A percentile compares a stretch with the other conserved stretches of the same genome.
Evolutionary conservation across 176 grass and related monocot genomes (phyloP).

Genomic region (Oryza coarctata): DNA sequence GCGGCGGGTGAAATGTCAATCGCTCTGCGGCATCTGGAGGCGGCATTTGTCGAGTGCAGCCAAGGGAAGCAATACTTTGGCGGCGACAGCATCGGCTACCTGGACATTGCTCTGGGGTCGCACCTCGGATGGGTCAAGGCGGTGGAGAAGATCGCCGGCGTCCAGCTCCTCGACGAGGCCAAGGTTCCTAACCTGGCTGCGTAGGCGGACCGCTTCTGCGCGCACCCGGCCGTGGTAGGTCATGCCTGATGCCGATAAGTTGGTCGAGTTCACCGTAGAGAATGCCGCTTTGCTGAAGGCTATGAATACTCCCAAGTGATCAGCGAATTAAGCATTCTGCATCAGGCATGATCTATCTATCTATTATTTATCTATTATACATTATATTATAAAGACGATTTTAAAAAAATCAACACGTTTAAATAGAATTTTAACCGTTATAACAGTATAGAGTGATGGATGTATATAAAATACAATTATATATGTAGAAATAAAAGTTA

Average conservation of each 20-base stretch:
- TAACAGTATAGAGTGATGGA: no score
- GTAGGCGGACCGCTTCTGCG: conserved; percentile 48
- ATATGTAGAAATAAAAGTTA: no score
- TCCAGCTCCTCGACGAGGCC: conserved; percentile 37
- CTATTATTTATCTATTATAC: no score
- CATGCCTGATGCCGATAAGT: conserved; percentile 37
- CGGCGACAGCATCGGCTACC: conserved; percentile 50
- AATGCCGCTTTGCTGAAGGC: not conserved
- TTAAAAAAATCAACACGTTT: no score
- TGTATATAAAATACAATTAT: no score
- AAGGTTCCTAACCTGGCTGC: conserved; percentile 40
- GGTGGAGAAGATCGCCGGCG: conserved; percentile 25
- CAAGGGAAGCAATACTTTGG: conserved; percentile 52
- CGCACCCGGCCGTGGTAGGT: conserved; percentile 32
- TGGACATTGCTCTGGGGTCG: conserved; percentile 51
- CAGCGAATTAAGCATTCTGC: no score
- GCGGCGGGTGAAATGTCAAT: not conserved
- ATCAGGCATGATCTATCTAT: no score
- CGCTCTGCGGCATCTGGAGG: conserved; percentile 45
- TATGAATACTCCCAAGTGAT: conserved; percentile 28
- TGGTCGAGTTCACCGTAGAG: conserved; percentile 23
- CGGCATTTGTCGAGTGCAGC: conserved; percentile 41
- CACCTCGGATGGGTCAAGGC: conserved; percentile 41
- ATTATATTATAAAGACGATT: no score
- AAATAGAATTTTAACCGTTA: no score